These are phyloP conservation scores for Nannochloropsis gaditana DNA, from an alignment of 108 stramenopile species.

Conservation along the genomic window DNA sequence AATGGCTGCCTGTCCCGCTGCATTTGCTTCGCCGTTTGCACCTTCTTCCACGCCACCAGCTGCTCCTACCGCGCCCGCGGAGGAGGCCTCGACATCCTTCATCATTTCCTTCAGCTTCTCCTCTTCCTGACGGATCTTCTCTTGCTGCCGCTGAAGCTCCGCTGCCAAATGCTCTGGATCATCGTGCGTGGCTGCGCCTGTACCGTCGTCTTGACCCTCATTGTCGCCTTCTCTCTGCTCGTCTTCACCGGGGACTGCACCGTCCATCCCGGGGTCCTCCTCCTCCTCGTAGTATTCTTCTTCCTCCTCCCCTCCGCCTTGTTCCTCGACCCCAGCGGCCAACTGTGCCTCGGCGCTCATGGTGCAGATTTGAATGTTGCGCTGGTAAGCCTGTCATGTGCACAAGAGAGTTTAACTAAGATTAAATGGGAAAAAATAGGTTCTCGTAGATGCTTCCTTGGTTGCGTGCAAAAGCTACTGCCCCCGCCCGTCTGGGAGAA, in stretches of 20 bases:
- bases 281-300: conserved; percentile 20
- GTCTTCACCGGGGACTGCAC: neutral
- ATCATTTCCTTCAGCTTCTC: conserved; percentile 42
- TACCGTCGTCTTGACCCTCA: neutral
- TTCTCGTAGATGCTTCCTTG: no score
- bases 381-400: no score
- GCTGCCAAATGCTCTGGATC: neutral
- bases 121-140: conserved; percentile 30
- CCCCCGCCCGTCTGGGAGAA: no score
- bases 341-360: conserved; percentile 17
- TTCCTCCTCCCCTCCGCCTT: neutral
- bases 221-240: neutral
- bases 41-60: neutral
- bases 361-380: no score
- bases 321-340: neutral
- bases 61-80: neutral
- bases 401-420: no score
- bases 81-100: conserved; percentile 32
- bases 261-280: conserved; percentile 5
- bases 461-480: no score
- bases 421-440: no score
- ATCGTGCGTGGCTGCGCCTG: neutral
- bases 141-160: neutral
- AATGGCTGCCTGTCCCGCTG: conserved; percentile 2
- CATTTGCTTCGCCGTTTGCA: conserved; percentile 20